Evolutionary conservation across 139 green algal species (phyloP).

Genomic region (Zygnema circumcarinatum): DNA sequence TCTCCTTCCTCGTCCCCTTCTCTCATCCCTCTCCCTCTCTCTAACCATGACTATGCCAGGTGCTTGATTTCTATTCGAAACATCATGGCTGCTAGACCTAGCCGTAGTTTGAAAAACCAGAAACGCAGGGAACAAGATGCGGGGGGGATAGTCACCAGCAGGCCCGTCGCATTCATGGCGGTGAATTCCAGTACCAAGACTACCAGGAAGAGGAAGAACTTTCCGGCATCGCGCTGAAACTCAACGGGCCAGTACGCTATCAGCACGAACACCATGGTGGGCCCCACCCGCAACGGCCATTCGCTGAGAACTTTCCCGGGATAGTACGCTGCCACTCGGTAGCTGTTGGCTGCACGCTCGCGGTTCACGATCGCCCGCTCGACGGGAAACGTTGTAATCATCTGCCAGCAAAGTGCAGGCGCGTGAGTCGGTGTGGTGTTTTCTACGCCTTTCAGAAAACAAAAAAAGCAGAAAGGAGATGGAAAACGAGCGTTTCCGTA

Average conservation of each 20-base stretch:
- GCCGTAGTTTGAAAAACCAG: background rate
- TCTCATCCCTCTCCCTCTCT: background rate
- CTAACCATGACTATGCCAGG: too few species aligned
- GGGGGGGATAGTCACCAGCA: too few species aligned
- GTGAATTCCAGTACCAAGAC: conserved; percentile 61
- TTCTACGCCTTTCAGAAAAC: background rate
- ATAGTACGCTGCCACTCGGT: conserved; percentile 70
- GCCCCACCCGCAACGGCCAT: conserved; percentile 58
- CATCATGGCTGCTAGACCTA: background rate
- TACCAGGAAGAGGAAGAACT: conserved; percentile 68
- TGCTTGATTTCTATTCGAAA: too few species aligned
- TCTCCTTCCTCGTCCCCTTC: background rate
- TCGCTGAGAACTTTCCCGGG: conserved; percentile 64
- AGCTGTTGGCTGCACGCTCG: conserved; percentile 65
- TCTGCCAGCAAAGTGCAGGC: conserved; percentile 16
- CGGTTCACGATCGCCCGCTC: conserved; percentile 62
- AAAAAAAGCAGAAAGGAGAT: background rate
- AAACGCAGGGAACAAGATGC: too few species aligned
- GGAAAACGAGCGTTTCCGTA: background rate
- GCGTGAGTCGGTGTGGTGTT: too few species aligned
- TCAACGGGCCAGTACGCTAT: conserved; percentile 71
- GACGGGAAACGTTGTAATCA: conserved; percentile 62
- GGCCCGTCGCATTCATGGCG: conserved; percentile 45
- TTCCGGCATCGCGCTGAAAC: conserved; percentile 63
- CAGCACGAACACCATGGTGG: conserved; percentile 67